Percentiles rank a stretch among this genome's conserved stretches.
These are phyloP conservation scores for Sarcocystis neurona DNA, from an alignment of 169 alveolate genomes.

Conservation along the genomic window DNA sequence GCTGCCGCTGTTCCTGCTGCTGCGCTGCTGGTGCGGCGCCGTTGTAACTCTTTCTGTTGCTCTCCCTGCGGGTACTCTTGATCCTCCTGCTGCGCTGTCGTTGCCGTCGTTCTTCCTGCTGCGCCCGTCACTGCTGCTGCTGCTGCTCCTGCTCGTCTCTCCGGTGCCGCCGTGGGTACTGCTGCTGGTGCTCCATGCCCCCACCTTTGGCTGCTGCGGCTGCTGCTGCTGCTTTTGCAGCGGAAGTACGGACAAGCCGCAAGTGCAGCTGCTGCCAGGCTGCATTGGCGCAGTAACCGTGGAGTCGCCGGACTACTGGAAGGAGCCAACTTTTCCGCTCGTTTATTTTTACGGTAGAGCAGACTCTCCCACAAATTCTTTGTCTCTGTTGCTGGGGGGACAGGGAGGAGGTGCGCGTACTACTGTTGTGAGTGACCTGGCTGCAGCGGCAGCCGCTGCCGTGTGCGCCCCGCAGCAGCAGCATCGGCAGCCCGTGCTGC, in stretches of 20 bases:
- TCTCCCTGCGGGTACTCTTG: no score
- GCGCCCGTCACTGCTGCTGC: no score
- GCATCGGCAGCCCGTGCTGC: constrained; percentile 32
- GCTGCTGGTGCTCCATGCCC: no score
- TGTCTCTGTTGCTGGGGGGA: constrained; percentile 40
- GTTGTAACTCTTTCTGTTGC: no score
- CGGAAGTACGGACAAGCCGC: constrained; percentile 76
- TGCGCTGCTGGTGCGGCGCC: no score
- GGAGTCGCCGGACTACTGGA: constrained; percentile 41
- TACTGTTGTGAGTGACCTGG: not conserved
- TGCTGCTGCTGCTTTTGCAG: constrained; percentile 36
- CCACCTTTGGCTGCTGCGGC: not conserved
- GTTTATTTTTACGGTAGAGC: constrained; percentile 81
- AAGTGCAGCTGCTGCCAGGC: constrained; percentile 80
- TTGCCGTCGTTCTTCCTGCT: no score
- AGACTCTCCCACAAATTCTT: constrained; percentile 70
- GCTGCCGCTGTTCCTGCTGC: no score
- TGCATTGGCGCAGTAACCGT: constrained; percentile 72
- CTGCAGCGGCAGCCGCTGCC: constrained; percentile 6
- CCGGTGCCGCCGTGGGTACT: no score
- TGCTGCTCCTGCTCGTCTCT: no score
- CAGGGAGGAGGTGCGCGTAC: not conserved
- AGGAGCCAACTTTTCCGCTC: constrained; percentile 74
- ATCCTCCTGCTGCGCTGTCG: no score
- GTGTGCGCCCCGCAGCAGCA: not conserved